Base-by-base conservation (phyloP, 2,329 filamentous ascomycete genomes). In the Ceratocystis destructans region DNA sequence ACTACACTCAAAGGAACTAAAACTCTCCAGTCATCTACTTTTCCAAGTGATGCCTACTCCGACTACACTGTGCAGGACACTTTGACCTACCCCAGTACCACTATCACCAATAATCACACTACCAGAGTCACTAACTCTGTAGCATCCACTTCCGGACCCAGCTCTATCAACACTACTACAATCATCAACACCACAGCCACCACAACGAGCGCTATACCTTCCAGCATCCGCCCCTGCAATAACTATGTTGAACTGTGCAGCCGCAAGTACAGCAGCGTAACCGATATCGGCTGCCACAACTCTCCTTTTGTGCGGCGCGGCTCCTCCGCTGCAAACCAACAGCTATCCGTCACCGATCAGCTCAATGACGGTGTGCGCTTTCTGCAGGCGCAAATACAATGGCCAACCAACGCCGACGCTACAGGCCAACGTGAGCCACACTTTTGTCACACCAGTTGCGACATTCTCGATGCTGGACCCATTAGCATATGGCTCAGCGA, bases 361-460 rank as follows among this genome's bases (percentile, higher is more conserved):
- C 79, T 95, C 69, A 83, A 94, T 72, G 90, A 95, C 72, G 90
- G 90, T 37, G 77, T 88, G 46, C 83, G 84, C 28, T 81, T 87
- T 70, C 73, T 87, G 41, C 84, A 87, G 72, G 84, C 76, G 2
- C 84, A 87, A 73, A 85, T 86, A 64, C 84, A 86, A 68, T 86
- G 78, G 74, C 79, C 81, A 0, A 70, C 70, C 25, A 79, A 82
- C 70, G 77, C 74, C 45, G 59, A 63, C 61, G 37, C 46, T 8
- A 77, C 77, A 0, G 70, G 69, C 33, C 80, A 81, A 70, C 76
- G 74, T 46, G 78, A 77, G 1, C 82, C 82, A 59, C 88, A 90
- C 75, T 90, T 94, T 71, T 96, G 92, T 75, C 92, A 96, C 74
- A 89, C 88, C 1, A 86, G 82, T 59, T 96, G 92, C 76, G 83